A percentile compares a stretch with the other conserved stretches of the same genome.
These are phyloP conservation scores for Aulographum hederae DNA, from an alignment of 2,329 filamentous ascomycete genomes.

Conservation along the genomic window DNA sequence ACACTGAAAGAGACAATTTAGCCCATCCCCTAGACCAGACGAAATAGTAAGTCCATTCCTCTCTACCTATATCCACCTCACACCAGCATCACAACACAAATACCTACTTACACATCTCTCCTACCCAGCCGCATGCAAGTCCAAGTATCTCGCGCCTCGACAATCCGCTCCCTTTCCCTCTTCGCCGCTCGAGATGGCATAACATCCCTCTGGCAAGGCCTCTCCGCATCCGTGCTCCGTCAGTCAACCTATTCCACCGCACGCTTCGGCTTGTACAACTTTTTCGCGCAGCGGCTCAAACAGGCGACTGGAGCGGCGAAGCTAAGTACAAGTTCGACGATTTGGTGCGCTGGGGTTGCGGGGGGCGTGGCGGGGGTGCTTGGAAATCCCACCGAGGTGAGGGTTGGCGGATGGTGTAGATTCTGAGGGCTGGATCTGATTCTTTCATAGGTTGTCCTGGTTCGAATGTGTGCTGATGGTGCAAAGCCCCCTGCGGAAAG, in stretches of 20 bases:
- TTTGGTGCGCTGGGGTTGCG: conserved; percentile 21
- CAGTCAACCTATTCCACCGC: conserved; percentile 28
- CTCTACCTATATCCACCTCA: too few species aligned
- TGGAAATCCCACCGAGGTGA: conserved; percentile 27
- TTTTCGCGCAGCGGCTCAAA: conserved; percentile 15
- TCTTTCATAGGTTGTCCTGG: conserved; percentile 19
- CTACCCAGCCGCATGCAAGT: conserved; percentile 25
- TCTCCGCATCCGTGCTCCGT: conserved; percentile 26
- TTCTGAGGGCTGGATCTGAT: too few species aligned
- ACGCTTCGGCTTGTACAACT: conserved; percentile 24
- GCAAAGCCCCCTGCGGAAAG: conserved; percentile 18
- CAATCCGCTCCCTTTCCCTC: conserved; percentile 19
- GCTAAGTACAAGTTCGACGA: conserved; percentile 16
- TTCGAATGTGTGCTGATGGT: conserved; percentile 28
- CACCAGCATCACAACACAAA: neutral
- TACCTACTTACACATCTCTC: conserved; percentile 9
- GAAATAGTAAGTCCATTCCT: conserved; percentile 18
- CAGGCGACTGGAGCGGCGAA: conserved; percentile 12
- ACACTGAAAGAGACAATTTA: too few species aligned
- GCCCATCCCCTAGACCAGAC: conserved; percentile 27
- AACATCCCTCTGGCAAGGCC: conserved; percentile 23
- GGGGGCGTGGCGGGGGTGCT: conserved; percentile 26
- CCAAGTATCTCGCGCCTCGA: conserved; percentile 20
- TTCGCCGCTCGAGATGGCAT: conserved; percentile 25
- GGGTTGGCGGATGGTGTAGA: too few species aligned